phyloP scores from a whole-genome alignment of 192 early-diverging fungal species.

The Anaeromyces robustus region DNA sequence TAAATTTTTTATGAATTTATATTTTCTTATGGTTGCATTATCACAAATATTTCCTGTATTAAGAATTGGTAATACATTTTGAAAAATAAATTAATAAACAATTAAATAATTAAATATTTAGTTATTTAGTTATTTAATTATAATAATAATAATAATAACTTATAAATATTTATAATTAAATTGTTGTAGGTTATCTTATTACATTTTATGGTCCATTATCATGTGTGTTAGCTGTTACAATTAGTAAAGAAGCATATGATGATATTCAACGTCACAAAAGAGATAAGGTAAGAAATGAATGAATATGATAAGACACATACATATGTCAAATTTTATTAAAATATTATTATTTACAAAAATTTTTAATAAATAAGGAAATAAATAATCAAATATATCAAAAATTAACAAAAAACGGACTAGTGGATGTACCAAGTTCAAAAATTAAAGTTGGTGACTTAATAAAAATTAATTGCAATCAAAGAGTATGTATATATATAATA shows the following conservation, averaged over 20 bases:
- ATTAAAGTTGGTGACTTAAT: constrained; percentile 79
- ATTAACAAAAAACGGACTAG: constrained; percentile 34
- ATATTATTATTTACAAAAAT: no score
- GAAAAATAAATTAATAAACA: neutral
- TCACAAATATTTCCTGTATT: constrained; percentile 83
- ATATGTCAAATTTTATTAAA: no score
- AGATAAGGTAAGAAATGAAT: constrained; percentile 23
- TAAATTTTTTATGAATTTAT: constrained; percentile 89
- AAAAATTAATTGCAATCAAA: constrained; percentile 67
- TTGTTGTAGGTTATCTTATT: constrained; percentile 51
- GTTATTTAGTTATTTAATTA: no score
- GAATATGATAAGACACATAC: no score
- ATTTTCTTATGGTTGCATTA: constrained; percentile 80
- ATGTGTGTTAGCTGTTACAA: constrained; percentile 84
- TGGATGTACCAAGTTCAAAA: constrained; percentile 58
- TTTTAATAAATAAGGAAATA: constrained; percentile 39
- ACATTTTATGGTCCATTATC: constrained; percentile 83
- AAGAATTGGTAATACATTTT: constrained; percentile 42
- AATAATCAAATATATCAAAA: constrained; percentile 69
- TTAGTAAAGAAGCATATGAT: constrained; percentile 81
- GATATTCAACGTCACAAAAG: constrained; percentile 66
- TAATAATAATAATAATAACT: no score
- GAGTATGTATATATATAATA: constrained; percentile 16
- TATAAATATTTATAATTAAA: neutral
- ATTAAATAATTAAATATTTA: no score